Evolutionary conservation across 139 green algal species (phyloP).

Genomic region (Desmodesmus armatus): DNA sequence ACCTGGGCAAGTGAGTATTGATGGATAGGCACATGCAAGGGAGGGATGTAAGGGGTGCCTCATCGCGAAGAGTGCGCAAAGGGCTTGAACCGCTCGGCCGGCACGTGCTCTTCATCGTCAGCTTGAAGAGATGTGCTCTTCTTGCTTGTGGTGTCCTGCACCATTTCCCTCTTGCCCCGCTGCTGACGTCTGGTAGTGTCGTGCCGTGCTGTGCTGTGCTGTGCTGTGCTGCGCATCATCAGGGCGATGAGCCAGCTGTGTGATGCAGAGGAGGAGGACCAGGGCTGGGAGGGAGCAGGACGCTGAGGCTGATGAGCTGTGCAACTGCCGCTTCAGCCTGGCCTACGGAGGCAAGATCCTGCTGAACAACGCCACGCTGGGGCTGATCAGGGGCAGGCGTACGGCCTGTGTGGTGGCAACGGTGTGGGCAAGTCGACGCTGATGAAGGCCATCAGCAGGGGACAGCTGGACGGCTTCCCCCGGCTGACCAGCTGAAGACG

Average conservation of each 20-base stretch:
- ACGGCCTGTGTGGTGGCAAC: slow-evolving; percentile 90
- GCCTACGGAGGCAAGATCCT: slow-evolving; percentile 92
- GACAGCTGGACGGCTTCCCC: slow-evolving; percentile 93
- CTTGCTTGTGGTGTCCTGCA: too few species aligned
- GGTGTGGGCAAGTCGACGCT: slow-evolving; percentile 90
- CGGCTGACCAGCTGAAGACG: slow-evolving; percentile 79
- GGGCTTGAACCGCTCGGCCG: too few species aligned
- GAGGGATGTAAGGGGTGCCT: too few species aligned
- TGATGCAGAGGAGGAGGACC: slow-evolving; percentile 50
- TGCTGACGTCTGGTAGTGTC: neutral
- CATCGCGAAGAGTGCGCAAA: too few species aligned
- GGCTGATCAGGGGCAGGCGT: slow-evolving; percentile 80
- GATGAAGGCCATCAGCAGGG: slow-evolving; percentile 93
- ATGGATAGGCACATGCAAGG: neutral
- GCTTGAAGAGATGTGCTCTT: too few species aligned
- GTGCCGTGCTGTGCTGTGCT: neutral
- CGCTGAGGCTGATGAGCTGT: slow-evolving; percentile 81
- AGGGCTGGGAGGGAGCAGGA: slow-evolving; percentile 69
- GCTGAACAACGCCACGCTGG: slow-evolving; percentile 85
- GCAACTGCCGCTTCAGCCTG: slow-evolving; percentile 90
- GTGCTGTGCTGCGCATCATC: neutral
- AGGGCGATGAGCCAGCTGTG: slow-evolving; percentile 40
- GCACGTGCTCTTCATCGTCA: too few species aligned
- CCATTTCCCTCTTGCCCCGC: too few species aligned
- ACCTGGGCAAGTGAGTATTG: slow-evolving; percentile 41